A percentile compares a stretch with the other conserved stretches of the same genome.
Conservation (phyloP, 306 rosid genomes). For the Dalbergia cultrata region DNA sequence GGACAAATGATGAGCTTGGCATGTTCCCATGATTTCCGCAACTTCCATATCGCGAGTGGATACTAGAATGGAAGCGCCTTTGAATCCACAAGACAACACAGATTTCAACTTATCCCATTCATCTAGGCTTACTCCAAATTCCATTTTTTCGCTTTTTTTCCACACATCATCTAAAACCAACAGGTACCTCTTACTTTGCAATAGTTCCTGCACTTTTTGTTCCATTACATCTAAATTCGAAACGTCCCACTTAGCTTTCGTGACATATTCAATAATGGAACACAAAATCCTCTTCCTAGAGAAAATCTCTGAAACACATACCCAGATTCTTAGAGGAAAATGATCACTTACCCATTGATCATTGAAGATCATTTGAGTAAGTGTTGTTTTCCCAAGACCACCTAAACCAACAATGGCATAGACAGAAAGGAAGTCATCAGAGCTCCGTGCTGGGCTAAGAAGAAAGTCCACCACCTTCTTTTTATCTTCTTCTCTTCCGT, state of each 20-base stretch:
- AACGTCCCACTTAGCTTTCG: too few relatives aligned
- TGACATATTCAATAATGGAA: not conserved
- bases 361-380: constrained; percentile 13
- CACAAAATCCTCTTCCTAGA: not conserved
- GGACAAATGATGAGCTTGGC: not conserved
- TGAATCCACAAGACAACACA: not conserved
- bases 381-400: not conserved
- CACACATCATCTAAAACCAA: not conserved
- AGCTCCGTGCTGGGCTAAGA: not conserved
- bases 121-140: not conserved
- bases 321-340: not conserved
- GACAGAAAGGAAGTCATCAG: not conserved
- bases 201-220: not conserved
- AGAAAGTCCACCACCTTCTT: not conserved
- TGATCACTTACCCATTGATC: not conserved
- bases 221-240: not conserved
- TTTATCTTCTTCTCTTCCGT: not conserved
- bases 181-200: not conserved
- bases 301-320: constrained; percentile 23
- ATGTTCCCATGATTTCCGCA: not conserved
- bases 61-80: not conserved
- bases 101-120: not conserved
- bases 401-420: not conserved
- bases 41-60: not conserved
- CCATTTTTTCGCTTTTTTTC: not conserved